Conservation (phyloP, 83 land plant species). For the Thuja plicata region DNA sequence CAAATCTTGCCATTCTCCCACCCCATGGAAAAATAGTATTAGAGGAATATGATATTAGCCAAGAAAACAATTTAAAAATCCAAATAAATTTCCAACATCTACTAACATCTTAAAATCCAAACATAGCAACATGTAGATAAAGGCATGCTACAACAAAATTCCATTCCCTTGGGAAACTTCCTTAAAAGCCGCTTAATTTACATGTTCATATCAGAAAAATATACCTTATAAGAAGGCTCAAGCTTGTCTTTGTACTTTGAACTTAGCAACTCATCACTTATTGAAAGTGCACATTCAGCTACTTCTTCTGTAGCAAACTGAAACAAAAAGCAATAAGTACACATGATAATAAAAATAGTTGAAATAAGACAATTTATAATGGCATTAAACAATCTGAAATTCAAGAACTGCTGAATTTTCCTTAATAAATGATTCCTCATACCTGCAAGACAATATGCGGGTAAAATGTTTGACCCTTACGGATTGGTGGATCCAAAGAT, state of each 20-base stretch:
- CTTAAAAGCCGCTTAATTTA: not conserved
- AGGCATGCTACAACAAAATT: not conserved
- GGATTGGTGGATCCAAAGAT: slow-evolving; percentile 54
- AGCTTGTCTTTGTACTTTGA: slow-evolving; percentile 55
- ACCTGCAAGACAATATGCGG: slow-evolving; percentile 60
- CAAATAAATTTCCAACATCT: not conserved
- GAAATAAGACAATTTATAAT: not conserved
- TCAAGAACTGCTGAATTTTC: not conserved
- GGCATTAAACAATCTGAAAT: not conserved
- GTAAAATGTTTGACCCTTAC: slow-evolving; percentile 60
- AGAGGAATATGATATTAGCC: not conserved
- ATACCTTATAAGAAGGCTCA: slow-evolving; percentile 45
- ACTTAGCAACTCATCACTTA: slow-evolving; percentile 43
- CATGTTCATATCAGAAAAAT: not conserved
- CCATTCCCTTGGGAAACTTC: not conserved
- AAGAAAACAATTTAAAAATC: not conserved
- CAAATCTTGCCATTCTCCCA: not conserved
- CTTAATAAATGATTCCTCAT: not conserved
- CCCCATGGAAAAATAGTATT: not conserved
- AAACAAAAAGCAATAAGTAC: not conserved
- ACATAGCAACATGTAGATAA: not conserved
- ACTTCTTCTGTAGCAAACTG: slow-evolving; percentile 49
- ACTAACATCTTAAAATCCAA: too few relatives aligned
- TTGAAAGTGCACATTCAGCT: slow-evolving; percentile 39
- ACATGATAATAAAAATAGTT: not conserved